Evolutionary conservation across 495 filamentous ascomycete species (phyloP), one percentile per base, ranked within the genome.

Genomic region (Xylaria acuta): DNA sequence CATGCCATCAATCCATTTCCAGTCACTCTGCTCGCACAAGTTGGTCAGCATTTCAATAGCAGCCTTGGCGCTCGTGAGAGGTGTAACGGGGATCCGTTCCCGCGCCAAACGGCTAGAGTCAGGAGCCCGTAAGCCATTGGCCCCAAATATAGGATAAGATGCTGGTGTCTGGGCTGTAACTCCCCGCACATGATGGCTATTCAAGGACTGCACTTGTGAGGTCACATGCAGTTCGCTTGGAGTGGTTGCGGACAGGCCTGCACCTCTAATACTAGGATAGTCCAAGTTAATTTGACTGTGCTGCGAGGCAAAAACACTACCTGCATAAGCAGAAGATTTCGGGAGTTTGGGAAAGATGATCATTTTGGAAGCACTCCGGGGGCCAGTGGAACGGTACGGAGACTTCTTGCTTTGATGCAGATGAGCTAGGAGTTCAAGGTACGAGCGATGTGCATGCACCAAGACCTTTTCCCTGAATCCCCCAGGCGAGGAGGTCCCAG

Each of bases 1-100:
- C 87, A 99, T 97, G 20, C 97, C 96, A 80, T 98, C 95, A 68
- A 95, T 89, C 96, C 96, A 99, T 74, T 91, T 89, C 94, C 95
- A 97, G 20, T 87, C 88, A 77, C 94, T 95, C 76, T 97, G 92
- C 75, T 90, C 90, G 80, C 95, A 97, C 34, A 97, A 83, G 74
- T 89, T 89, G 38, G 90, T 92, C 14, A 99, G 83, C 80, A 94
- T 91, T 40, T 96, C 92, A 49, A 98, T 81, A 43, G 94, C 92
- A 20, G 88, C 85, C 64, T 85, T 88, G 2, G 95, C 94, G 45
- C 75, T 78, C n/a, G 79, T 71, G 76, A 86, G 73, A 64, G 84
- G 78, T 7, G 82, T 77, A 3, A 45, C 38, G 3, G 69, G 64
- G 11, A 54, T 30, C 45, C 71, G 69, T 36, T 58, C 72, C 40